Base-by-base conservation (phyloP, 2,329 filamentous ascomycete species). In the Hawksworthiomyces lignivorus region DNA sequence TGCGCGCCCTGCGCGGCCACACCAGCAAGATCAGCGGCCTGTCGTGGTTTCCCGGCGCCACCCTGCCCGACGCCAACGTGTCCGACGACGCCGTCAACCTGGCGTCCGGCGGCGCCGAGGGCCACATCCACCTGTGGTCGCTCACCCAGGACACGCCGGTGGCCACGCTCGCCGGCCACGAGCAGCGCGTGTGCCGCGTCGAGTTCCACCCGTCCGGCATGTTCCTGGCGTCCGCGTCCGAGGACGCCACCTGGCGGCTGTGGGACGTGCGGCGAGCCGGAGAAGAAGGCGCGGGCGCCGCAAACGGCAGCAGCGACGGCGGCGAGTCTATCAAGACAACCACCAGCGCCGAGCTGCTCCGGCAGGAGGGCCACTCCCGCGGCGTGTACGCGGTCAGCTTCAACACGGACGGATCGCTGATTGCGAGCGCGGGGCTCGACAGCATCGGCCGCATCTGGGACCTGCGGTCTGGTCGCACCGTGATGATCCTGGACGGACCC, bases 361-460 rank as follows among this genome's bases (percentile, higher is more conserved):
- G 94, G 1, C 92, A 98, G 61, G 90, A 97, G 64, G 92, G 92
- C 1, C 92, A 98, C 60, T 94, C 88, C 9, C 80, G 90, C 42
- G 92, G 94, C 48, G 92, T 97, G 11, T 97, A 92, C 56, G 77
- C 88, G 0, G 76, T 97, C 39, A 80, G 80, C 56, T 97, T 97
- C 68, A 95, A 94, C 59, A 75, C 75, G 0, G 92, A 98, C 57
- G 92, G 92, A 1, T 94, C 88, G 2, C 72, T 98, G 2, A 67
- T 97, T 22, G 90, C 89, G 1, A 94, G 84, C 54, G 92, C 84
- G n/a, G 92, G 92, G 3, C 70, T 95, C 22, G 92, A 98, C 65
- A 94, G 87, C 54, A 90, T 96, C 42, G 92, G 90, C 4, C 80
- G 92, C 32, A 84, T 98, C 45, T 98, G 92, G 92, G 92, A 98